Conservation (phyloP, 257 asterid genomes). For the Catharanthus roseus region DNA sequence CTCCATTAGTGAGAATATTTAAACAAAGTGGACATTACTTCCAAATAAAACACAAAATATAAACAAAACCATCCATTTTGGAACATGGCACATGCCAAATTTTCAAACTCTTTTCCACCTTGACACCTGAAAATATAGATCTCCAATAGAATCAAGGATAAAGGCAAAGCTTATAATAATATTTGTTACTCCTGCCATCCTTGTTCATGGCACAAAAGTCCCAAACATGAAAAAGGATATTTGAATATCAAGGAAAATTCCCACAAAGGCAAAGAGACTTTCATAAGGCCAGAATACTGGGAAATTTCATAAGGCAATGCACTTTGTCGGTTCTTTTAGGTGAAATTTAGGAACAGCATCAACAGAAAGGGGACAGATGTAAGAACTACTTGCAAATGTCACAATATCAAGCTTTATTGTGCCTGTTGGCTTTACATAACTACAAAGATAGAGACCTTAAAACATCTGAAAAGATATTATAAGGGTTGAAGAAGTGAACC, state of each 20-base stretch:
- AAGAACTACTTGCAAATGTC: background rate
- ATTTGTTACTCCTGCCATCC: background rate
- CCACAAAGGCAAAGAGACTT: background rate
- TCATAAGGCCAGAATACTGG: background rate
- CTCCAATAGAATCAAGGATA: background rate
- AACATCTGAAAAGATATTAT: background rate
- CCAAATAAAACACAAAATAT: background rate
- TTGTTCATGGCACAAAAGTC: background rate
- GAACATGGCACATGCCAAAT: background rate
- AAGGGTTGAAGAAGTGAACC: background rate
- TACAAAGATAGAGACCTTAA: background rate
- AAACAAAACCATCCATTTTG: background rate
- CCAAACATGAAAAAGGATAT: background rate
- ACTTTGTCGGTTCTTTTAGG: background rate
- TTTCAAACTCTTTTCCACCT: background rate
- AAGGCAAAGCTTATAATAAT: background rate
- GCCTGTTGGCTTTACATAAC: background rate
- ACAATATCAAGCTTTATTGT: background rate
- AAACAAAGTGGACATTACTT: background rate
- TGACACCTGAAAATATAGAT: background rate
- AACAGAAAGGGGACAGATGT: background rate
- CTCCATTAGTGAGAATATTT: background rate
- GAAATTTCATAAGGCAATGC: background rate
- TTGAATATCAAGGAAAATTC: background rate
- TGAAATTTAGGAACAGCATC: background rate